Conservation (phyloP, 2,329 filamentous ascomycete genomes). For the Monilinia polystroma region DNA sequence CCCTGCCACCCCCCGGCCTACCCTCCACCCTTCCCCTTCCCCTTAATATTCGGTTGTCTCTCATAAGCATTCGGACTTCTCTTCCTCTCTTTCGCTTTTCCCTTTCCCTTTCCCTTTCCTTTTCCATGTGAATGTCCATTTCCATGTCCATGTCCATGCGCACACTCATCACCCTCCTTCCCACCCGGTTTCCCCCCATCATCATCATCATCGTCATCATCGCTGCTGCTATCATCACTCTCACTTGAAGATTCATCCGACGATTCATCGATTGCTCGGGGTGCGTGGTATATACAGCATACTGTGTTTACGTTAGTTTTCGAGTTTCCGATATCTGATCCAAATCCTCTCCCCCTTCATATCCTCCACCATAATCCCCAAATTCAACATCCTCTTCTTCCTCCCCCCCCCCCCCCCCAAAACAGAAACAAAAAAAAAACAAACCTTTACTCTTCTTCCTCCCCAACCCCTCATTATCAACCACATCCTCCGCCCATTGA, state of each 20-base stretch:
- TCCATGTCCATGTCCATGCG: slow-evolving; percentile 40
- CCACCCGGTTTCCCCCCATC: slow-evolving; percentile 43
- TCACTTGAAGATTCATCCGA: slow-evolving; percentile 63
- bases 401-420: too few relatives aligned
- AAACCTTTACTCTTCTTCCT: slow-evolving; percentile 92
- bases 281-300: slow-evolving; percentile 98
- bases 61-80: slow-evolving; percentile 82
- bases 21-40: slow-evolving; percentile 13
- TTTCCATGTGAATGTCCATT: slow-evolving; percentile 34
- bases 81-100: slow-evolving; percentile 45
- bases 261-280: slow-evolving; percentile 78
- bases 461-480: slow-evolving; percentile 93
- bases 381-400: too few relatives aligned
- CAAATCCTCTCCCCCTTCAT: neutral
- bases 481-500: slow-evolving; percentile 87
- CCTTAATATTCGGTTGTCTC: slow-evolving; percentile 63
- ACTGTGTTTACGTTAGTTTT: slow-evolving; percentile 52
- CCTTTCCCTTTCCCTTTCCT: slow-evolving; percentile 42
- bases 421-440: slow-evolving; percentile 1
- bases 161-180: slow-evolving; percentile 26
- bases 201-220: slow-evolving; percentile 42
- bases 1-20: too few relatives aligned
- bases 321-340: too few relatives aligned
- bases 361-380: too few relatives aligned
- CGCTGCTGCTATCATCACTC: slow-evolving; percentile 52